Evolutionary conservation across 768 basidiomycete species (phyloP), one percentile per base, ranked within the genome.

Genomic region (Pholiota conissans): DNA sequence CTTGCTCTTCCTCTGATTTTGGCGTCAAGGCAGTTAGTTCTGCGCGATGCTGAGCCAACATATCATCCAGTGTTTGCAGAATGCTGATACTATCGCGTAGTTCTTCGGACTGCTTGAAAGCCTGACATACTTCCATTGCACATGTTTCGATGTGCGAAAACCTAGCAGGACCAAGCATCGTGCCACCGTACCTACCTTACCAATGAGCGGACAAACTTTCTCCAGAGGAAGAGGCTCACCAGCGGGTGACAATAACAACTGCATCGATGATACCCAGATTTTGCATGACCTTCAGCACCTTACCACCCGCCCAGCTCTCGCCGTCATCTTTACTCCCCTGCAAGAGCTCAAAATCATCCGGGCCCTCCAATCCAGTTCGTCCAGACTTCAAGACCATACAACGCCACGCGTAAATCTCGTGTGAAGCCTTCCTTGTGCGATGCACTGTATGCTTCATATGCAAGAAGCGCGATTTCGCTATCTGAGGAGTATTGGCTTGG

Each of bases 101-200:
- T 61, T 91, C 89, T 58, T 92, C 89, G 52, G 80, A 72, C 47
- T 79, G 78, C 58, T 82, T 85, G 76, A 89, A 91, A 30, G 73
- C 73, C 14, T 79, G 81, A 68, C 90, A 92, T 13, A 89, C 91
- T 68, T 94, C 90, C 14, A 78, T 67, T 5, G 90, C 75, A 67
- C 91, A 92, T 1, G 80, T 84, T 69, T 91, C 86, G 63, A 93
- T 88, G 64, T 94, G 92, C 2, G 79, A 69, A 69, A 93, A 94
- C 30, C 92, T 75, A 57, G 75, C 79, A 5, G 91, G 88, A 2
- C 92, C 92, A 3, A 94, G 76, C 75, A 92, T 73, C 6, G 80
- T 84, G n/a, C 92, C 91, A 0, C 91, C 91, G 63, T 85, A 92
- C 89, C 90, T 91, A 61, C 5, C 18, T 8, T 37, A 47, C 32